Conservation (phyloP, 257 asterid species). For the Rauvolfia tetraphylla region DNA sequence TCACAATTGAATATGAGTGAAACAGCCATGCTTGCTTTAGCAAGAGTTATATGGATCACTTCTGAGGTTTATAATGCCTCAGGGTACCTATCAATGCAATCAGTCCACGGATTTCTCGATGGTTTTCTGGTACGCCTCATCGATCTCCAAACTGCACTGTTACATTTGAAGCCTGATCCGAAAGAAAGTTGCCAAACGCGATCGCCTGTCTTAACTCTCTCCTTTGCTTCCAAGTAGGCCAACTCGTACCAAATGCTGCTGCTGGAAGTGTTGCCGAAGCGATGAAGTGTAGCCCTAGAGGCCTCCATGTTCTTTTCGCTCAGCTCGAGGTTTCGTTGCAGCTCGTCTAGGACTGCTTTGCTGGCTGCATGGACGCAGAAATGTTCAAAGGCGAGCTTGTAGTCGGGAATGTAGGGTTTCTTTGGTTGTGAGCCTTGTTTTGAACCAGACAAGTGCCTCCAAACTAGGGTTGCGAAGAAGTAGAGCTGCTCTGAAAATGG, state of each 20-base stretch:
- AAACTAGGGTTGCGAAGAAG: constrained; percentile 62
- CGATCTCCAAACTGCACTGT: constrained; percentile 85
- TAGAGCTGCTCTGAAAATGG: constrained; percentile 79
- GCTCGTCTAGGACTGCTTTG: constrained; percentile 79
- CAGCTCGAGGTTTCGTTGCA: constrained; percentile 80
- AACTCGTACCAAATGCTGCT: constrained; percentile 95
- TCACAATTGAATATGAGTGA: neutral
- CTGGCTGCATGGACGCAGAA: constrained; percentile 90
- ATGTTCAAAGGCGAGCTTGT: constrained; percentile 94
- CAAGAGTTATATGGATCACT: neutral
- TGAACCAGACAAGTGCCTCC: constrained; percentile 46
- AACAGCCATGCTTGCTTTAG: neutral
- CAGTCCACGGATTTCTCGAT: constrained; percentile 65
- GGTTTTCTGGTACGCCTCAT: constrained; percentile 40
- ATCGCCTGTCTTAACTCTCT: constrained; percentile 55
- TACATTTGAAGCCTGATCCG: constrained; percentile 97
- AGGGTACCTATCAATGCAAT: constrained; percentile 46
- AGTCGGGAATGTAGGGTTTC: constrained; percentile 90
- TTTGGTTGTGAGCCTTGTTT: constrained; percentile 22
- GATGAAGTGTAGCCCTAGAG: constrained; percentile 62
- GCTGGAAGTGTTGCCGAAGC: constrained; percentile 94
- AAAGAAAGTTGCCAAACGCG: constrained; percentile 90
- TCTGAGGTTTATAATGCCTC: constrained; percentile 10
- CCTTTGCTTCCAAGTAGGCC: constrained; percentile 90
- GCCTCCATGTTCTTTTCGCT: constrained; percentile 75